These are phyloP conservation scores for Bifiguratus adelaidae DNA, from an alignment of 192 early-diverging fungal species.

Conservation along the genomic window DNA sequence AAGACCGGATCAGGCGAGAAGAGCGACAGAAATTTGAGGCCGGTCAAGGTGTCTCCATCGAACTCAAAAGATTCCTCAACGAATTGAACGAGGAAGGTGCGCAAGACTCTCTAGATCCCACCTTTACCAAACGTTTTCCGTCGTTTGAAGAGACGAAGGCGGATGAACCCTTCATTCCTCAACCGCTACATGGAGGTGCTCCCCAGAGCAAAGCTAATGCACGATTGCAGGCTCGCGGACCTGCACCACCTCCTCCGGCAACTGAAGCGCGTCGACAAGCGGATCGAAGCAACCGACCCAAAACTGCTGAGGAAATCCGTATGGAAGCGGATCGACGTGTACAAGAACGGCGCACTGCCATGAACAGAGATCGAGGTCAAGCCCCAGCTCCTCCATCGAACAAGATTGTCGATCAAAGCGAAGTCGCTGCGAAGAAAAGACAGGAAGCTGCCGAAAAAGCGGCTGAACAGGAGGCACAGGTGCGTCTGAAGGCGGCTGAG, in stretches of 20 bases:
- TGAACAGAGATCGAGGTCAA: constrained; percentile 17
- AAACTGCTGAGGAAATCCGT: constrained; percentile 39
- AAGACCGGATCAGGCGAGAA: neutral
- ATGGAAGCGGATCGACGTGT: constrained; percentile 38
- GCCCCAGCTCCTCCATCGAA: constrained; percentile 1
- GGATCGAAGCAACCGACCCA: too few species aligned
- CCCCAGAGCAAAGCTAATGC: neutral
- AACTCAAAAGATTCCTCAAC: constrained; percentile 28
- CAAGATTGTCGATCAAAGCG: neutral
- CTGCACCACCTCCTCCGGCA: constrained; percentile 12
- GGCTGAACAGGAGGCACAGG: constrained; percentile 22
- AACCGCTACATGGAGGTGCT: neutral
- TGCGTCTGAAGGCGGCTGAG: constrained; percentile 22
- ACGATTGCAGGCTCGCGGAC: neutral
- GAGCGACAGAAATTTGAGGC: too few species aligned
- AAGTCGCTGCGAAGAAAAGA: neutral
- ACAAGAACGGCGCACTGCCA: constrained; percentile 18
- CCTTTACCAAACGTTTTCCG: neutral
- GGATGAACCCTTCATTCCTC: neutral
- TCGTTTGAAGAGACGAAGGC: neutral
- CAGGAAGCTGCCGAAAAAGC: constrained; percentile 9
- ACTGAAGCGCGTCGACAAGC: constrained; percentile 13
- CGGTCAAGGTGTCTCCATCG: constrained; percentile 30
- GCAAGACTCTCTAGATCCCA: neutral
- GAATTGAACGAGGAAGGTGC: constrained; percentile 17